Conservation (phyloP, 495 filamentous ascomycete species). For the Tuber aestivum region DNA sequence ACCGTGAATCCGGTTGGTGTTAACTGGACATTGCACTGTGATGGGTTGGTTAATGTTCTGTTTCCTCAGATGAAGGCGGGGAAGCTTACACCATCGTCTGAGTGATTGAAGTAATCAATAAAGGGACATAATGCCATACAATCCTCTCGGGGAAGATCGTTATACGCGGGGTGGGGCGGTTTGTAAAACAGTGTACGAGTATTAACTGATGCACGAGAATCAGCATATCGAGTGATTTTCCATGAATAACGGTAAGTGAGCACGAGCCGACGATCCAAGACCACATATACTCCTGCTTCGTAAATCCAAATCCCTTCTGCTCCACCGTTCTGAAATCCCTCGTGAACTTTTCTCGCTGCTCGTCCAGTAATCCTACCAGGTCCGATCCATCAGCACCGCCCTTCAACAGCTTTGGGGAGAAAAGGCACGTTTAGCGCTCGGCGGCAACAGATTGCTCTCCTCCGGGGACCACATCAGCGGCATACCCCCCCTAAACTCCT, state of each 20-base stretch:
- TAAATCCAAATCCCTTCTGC: conserved; percentile 51
- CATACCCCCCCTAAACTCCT: conserved; percentile 57
- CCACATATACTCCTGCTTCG: conserved; percentile 57
- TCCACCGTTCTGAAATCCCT: conserved; percentile 56
- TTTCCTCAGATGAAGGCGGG: not conserved
- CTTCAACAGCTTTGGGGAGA: not conserved
- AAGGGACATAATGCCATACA: conserved; percentile 77
- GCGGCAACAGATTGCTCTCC: conserved; percentile 50
- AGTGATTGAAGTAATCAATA: conserved; percentile 83
- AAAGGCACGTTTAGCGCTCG: conserved; percentile 41
- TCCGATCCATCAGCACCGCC: not conserved
- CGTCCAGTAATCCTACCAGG: conserved; percentile 48
- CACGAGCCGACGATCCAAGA: conserved; percentile 53
- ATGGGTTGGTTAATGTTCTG: not conserved
- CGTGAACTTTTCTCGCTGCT: conserved; percentile 59
- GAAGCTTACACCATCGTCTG: conserved; percentile 50
- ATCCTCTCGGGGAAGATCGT: conserved; percentile 57
- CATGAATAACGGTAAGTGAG: conserved; percentile 7
- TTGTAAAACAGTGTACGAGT: conserved; percentile 73
- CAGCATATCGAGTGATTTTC: conserved; percentile 23
- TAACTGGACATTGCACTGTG: conserved; percentile 59
- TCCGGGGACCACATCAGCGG: conserved; percentile 61
- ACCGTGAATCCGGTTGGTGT: conserved; percentile 58
- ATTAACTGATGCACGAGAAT: conserved; percentile 57
- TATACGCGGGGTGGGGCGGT: conserved; percentile 47